phyloP scores from a whole-genome alignment of 495 filamentous ascomycete species.

The Aspergillus affinis region DNA sequence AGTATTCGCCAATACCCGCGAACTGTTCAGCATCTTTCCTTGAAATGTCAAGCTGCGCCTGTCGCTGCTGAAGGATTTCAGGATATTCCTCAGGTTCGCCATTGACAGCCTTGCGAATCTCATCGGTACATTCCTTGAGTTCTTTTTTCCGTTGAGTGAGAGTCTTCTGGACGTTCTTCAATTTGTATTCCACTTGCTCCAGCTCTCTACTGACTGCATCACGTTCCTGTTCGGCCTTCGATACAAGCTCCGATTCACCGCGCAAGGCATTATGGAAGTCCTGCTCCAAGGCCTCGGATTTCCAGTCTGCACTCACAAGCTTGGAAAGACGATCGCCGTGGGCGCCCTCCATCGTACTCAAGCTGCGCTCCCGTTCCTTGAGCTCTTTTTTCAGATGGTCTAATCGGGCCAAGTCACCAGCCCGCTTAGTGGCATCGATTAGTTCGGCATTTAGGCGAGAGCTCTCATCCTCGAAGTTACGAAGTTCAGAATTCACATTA shows the following conservation, averaged over 20 bases:
- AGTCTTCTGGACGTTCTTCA: slow-evolving; percentile 61
- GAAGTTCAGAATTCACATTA: slow-evolving; percentile 59
- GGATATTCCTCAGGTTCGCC: slow-evolving; percentile 56
- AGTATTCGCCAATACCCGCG: slow-evolving; percentile 62
- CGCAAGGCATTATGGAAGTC: slow-evolving; percentile 68
- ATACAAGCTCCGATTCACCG: slow-evolving; percentile 49
- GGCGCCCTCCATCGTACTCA: slow-evolving; percentile 73
- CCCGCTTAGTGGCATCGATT: slow-evolving; percentile 73
- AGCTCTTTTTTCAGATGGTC: slow-evolving; percentile 75
- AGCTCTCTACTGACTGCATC: slow-evolving; percentile 70
- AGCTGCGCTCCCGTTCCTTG: slow-evolving; percentile 64
- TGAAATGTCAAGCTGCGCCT: slow-evolving; percentile 59
- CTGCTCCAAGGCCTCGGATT: slow-evolving; percentile 64
- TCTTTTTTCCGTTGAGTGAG: slow-evolving; percentile 65
- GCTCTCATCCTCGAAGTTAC: slow-evolving; percentile 64
- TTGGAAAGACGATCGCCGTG: slow-evolving; percentile 67
- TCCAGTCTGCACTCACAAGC: slow-evolving; percentile 65
- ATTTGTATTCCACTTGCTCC: slow-evolving; percentile 73
- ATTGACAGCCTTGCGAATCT: slow-evolving; percentile 48
- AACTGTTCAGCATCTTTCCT: slow-evolving; percentile 64
- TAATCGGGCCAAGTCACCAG: slow-evolving; percentile 73
- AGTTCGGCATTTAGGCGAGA: slow-evolving; percentile 72
- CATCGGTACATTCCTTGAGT: slow-evolving; percentile 54
- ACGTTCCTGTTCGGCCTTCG: slow-evolving; percentile 64
- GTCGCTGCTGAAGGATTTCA: slow-evolving; percentile 51